Evolutionary conservation across 495 filamentous ascomycete genomes (phyloP).

Genomic region (Umbilicaria muhlenbergii): DNA sequence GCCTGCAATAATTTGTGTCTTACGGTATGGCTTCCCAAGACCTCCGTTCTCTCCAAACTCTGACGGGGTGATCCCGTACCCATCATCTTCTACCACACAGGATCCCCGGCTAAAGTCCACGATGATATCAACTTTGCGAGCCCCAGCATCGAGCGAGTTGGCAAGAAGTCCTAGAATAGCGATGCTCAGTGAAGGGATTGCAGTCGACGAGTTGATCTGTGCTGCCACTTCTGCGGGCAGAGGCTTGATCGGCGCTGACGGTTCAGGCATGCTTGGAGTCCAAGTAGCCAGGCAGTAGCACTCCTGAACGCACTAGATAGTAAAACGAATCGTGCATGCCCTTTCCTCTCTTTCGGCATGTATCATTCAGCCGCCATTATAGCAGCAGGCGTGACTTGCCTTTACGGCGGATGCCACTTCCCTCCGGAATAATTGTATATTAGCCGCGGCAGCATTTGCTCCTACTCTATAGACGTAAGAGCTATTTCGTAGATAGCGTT

Average conservation of each 20-base stretch:
- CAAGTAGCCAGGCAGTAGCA: too few species aligned
- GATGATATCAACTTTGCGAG: constrained; percentile 52
- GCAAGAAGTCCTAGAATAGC: constrained; percentile 63
- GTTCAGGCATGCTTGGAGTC: not conserved
- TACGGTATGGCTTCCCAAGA: constrained; percentile 60
- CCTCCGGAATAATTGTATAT: not conserved
- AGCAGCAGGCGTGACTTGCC: too few species aligned
- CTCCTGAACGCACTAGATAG: too few species aligned
- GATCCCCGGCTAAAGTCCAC: constrained; percentile 64
- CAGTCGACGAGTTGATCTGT: constrained; percentile 77
- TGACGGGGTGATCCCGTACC: constrained; percentile 53
- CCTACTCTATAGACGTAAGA: too few species aligned
- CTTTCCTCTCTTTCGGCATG: too few species aligned
- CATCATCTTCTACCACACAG: constrained; percentile 81
- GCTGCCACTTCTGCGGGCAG: constrained; percentile 61
- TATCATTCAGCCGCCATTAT: not conserved
- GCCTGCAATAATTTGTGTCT: constrained; percentile 10
- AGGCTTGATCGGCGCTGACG: constrained; percentile 36
- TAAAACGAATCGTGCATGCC: too few species aligned
- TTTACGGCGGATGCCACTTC: constrained; percentile 11
- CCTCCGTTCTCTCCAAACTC: constrained; percentile 61
- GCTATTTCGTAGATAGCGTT: too few species aligned
- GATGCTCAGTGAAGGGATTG: constrained; percentile 56
- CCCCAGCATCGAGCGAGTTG: constrained; percentile 73
- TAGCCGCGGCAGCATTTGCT: constrained; percentile 5